Conservation (phyloP, 1,139 yeast genomes). For the Blastobotrys ciferrii region DNA sequence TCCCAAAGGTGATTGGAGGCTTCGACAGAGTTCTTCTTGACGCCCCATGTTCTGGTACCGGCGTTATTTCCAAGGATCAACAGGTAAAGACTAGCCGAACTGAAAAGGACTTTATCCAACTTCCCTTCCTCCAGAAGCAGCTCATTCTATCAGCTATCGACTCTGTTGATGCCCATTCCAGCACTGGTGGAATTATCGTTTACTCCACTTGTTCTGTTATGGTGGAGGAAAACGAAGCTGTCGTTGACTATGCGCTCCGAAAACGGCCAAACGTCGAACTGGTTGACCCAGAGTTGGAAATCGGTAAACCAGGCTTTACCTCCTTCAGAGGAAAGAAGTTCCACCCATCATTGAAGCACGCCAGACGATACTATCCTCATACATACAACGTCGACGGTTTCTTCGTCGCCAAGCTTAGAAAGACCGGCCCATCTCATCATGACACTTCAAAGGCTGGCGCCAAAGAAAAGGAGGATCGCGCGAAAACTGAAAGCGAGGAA, state of each 20-base stretch:
- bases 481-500: slow-evolving; percentile 68
- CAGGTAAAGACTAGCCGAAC: slow-evolving; percentile 91
- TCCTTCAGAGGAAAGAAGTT: slow-evolving; percentile 91
- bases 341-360: slow-evolving; percentile 69
- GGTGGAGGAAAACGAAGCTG: slow-evolving; percentile 97
- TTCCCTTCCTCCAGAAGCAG: slow-evolving; percentile 96
- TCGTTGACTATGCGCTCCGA: slow-evolving; percentile 95
- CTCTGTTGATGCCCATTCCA: slow-evolving; percentile 88
- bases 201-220: slow-evolving; percentile 98
- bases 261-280: slow-evolving; percentile 95
- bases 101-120: slow-evolving; percentile 93
- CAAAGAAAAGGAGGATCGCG: slow-evolving; percentile 75
- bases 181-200: slow-evolving; percentile 92
- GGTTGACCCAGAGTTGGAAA: slow-evolving; percentile 89
- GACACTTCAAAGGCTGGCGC: slow-evolving; percentile 79
- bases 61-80: slow-evolving; percentile 97
- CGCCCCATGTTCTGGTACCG: slow-evolving; percentile 99
- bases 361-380: slow-evolving; percentile 97
- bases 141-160: slow-evolving; percentile 91
- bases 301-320: slow-evolving; percentile 95
- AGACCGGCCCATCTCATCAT: slow-evolving; percentile 75
- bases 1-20: slow-evolving; percentile 97
- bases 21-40: slow-evolving; percentile 92
- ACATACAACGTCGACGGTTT: slow-evolving; percentile 98
- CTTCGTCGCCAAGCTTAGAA: slow-evolving; percentile 93